Conservation (phyloP, 2,329 filamentous ascomycete species). For the Geosmithia flava region DNA sequence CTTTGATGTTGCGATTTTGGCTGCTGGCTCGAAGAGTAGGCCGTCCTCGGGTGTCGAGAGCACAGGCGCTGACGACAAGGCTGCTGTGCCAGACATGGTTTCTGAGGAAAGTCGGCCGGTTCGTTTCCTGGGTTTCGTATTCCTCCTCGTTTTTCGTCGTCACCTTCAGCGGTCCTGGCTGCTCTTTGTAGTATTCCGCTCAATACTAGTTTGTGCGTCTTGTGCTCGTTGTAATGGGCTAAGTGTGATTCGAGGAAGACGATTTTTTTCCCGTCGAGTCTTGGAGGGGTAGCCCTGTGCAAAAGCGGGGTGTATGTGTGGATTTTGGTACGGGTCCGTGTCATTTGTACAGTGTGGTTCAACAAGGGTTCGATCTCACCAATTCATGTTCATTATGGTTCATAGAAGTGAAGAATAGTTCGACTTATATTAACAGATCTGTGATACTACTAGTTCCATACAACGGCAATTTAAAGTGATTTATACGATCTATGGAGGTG, state of each 20-base stretch:
- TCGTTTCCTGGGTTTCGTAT: conserved; percentile 19
- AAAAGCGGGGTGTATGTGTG: conserved; percentile 15
- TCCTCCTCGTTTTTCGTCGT: too few species aligned
- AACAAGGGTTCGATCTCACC: not conserved
- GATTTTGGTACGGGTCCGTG: not conserved
- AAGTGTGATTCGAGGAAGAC: not conserved
- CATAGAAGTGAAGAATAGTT: too few species aligned
- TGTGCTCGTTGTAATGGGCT: not conserved
- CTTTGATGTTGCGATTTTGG: conserved; percentile 18
- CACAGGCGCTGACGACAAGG: conserved; percentile 32
- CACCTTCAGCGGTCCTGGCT: too few species aligned
- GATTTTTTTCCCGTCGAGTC: not conserved
- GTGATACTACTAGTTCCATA: too few species aligned
- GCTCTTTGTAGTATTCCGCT: too few species aligned
- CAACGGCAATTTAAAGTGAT: too few species aligned
- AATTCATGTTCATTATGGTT: not conserved
- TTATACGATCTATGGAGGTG: too few species aligned
- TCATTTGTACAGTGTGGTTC: not conserved
- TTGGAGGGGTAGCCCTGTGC: conserved; percentile 8
- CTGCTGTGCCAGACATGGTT: not conserved
- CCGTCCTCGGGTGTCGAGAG: conserved; percentile 53
- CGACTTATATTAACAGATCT: too few species aligned
- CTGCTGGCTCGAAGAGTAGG: conserved; percentile 40
- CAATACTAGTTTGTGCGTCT: not conserved
- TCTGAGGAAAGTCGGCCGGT: conserved; percentile 13